Conservation (phyloP, 257 asterid species). For the Solanum appendiculatum region DNA sequence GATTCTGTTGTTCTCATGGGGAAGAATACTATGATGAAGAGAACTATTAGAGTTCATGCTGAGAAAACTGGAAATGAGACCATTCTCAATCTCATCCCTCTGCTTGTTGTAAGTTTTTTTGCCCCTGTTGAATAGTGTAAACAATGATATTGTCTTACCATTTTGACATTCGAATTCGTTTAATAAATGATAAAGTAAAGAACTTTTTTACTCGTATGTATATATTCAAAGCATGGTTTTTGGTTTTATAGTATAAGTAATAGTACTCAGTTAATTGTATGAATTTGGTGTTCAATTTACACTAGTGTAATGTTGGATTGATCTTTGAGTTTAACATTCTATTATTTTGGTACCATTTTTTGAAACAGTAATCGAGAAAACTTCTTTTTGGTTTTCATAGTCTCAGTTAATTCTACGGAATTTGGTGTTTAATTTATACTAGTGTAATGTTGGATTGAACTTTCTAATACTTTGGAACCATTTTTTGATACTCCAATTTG, state of each 20-base stretch:
- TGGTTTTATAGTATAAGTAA: no score
- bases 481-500: background rate
- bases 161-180: background rate
- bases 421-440: background rate
- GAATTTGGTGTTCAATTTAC: background rate
- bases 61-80: constrained; percentile 68
- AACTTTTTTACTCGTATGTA: no score
- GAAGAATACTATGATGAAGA: constrained; percentile 97
- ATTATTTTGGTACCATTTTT: no score
- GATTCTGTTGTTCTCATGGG: constrained; percentile 91
- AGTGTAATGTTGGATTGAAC: constrained; percentile 88
- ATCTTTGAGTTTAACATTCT: background rate
- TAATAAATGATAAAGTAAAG: no score
- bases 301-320: background rate
- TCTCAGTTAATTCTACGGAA: background rate
- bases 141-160: background rate
- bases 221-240: background rate
- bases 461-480: no score
- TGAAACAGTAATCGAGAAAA: background rate
- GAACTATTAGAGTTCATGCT: constrained; percentile 59
- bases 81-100: constrained; percentile 69
- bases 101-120: constrained; percentile 52
- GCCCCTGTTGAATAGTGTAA: no score
- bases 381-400: no score
- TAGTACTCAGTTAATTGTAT: no score